Evolutionary conservation across 805 yeast species (phyloP), one percentile per base, ranked within the genome.

Genomic region (Kazachstania viticola): DNA sequence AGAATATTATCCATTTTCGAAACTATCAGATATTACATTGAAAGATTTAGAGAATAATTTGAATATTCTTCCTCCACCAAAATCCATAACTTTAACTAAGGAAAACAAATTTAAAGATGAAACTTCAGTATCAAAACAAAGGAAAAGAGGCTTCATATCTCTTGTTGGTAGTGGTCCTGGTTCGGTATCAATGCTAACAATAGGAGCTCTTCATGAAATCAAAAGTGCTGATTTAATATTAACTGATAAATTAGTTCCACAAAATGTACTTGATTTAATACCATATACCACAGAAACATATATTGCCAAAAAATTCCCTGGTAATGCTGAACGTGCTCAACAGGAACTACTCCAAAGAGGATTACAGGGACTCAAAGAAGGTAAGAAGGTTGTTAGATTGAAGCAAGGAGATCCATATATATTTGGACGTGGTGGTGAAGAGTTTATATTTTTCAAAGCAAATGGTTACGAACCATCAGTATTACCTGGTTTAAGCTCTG

Each of bases 381-480:
- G 95, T 12, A 66, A 72, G 46, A 73, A 72, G 35, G 95, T 88
- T 1, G 93, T 88, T 3, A 65, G 97, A 36, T 67, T 88, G 43
- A 88, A 88, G 55, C 97, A 88, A 58, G 97, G 97, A 21, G 97
- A 88, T 54, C 97, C 97, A 8, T 88, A 84, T 55, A 81, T 88
- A 21, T 88, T 83, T 53, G 97, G 97, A 3, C 73, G 97, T 40
- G 97, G 97, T 27, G 95, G 95, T 25, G 97, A 88, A 58, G 97
- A 88, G 49, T 82, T 56, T 51, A 46, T 71, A 8, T 87, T 64
- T 51, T 88, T 88, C 56, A 48, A 65, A 18, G 46, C 63, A 15
- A 69, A 78, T 45, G 95, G 94, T 0, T 83, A 48, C 45, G 63
- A 54, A 14, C 94, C 95, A 12, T 45, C 54, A 4, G 95, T 88